Base-by-base conservation (phyloP, 2,329 filamentous ascomycete genomes). In the Fusarium devonianum region DNA sequence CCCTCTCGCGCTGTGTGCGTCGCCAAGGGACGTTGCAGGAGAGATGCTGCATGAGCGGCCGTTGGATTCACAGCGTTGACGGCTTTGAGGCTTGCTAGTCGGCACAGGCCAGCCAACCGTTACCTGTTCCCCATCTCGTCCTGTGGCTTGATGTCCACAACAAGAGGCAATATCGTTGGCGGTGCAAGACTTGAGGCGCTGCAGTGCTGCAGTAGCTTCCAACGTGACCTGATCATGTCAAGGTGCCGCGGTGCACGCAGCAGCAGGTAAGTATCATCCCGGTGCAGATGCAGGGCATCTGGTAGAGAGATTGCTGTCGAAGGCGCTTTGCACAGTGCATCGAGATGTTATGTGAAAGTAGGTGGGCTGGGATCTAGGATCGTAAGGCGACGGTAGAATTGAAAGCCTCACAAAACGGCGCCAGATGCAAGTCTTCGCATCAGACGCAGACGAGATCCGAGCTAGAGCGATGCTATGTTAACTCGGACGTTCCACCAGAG, bases 41-140 rank as follows among this genome's bases (percentile, higher is more conserved):
- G 11, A 30, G 42, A 30, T 29, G 21, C 19, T 44, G 33, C 17
- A 14, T 13, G 25, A 12, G 17, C 25, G n/a, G 16, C n/a, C 19
- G 30, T 39, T 40, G 17, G 25, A 23, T 5, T 14, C 23, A 45
- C 34, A 41, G 37, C 21, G 46, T 29, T 32, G 22, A 38, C 25
- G 14, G 40, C 46, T 49, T 34, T 35, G 34, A 48, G 56, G 56
- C 56, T 58, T 54, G 29, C 53, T 35, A 50, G 49, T 36, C 39
- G 40, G 32, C 43, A 28, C 29, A 41, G 18, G 39, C 17, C 19
- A 21, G n/a, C n/a, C 36, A 44, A 33, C 44, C 43, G 54, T 38
- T 39, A 37, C 34, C n/a, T 21, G 5, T 42, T 45, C 36, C 18
- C 36, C 36, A 48, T 29, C 29, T 22, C 13, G 23, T 11, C 22